phyloP scores from a whole-genome alignment of 108 stramenopile species.

The Skeletonema grethae region DNA sequence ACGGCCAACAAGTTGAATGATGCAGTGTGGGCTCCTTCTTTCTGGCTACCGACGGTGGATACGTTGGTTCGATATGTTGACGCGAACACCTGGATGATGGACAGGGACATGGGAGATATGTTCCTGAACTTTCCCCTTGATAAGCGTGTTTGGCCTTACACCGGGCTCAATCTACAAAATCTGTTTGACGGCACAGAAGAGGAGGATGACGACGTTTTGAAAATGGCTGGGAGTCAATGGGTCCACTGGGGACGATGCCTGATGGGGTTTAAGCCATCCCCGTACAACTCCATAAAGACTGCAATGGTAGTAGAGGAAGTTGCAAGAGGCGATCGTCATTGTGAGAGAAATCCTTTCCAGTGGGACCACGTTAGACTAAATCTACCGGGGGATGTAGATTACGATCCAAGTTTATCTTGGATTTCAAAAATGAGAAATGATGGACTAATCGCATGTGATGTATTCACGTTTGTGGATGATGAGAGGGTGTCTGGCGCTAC shows the following conservation, averaged over 20 bases:
- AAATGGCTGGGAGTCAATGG: constrained; percentile 12
- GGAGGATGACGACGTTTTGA: neutral
- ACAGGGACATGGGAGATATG: constrained; percentile 44
- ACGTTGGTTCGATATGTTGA: constrained; percentile 21
- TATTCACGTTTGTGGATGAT: constrained; percentile 46
- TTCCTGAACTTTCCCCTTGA: constrained; percentile 40
- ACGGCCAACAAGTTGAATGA: constrained; percentile 36
- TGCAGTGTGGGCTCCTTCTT: constrained; percentile 41
- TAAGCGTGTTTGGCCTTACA: neutral
- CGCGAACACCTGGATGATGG: constrained; percentile 9
- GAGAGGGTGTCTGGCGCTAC: constrained; percentile 17
- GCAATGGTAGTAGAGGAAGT: constrained; percentile 27
- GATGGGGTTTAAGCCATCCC: constrained; percentile 43
- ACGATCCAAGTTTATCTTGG: constrained; percentile 26
- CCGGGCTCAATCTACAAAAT: constrained; percentile 20
- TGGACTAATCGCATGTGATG: constrained; percentile 33
- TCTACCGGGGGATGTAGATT: constrained; percentile 20
- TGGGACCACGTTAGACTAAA: constrained; percentile 33
- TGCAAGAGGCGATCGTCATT: constrained; percentile 15
- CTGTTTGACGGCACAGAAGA: neutral
- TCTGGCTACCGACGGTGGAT: constrained; percentile 33
- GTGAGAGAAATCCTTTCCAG: constrained; percentile 25
- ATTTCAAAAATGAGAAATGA: constrained; percentile 16
- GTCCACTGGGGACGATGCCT: constrained; percentile 17
- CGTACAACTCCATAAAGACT: constrained; percentile 29